phyloP scores from a whole-genome alignment of 768 basidiomycete genomes.

The Mycena capillaripes region DNA sequence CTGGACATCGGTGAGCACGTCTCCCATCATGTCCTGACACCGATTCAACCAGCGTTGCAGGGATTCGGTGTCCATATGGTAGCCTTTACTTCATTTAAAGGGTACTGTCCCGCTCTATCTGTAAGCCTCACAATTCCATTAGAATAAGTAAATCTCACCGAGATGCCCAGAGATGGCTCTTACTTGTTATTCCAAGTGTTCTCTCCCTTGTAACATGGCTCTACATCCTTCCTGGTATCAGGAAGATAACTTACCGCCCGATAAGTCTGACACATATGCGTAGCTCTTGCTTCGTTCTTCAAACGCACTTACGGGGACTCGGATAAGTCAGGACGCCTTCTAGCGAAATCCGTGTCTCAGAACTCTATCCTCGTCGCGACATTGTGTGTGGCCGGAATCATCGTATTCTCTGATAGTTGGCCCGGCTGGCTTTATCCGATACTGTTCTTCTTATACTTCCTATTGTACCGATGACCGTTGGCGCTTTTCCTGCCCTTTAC shows the following conservation, averaged over 20 bases:
- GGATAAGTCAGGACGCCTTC: neutral
- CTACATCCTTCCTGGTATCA: conserved; percentile 15
- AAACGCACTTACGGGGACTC: conserved; percentile 10
- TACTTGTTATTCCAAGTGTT: neutral
- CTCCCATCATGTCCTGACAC: too few species aligned
- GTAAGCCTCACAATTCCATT: neutral
- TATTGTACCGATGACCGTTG: conserved; percentile 15
- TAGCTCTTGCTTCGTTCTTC: conserved; percentile 6
- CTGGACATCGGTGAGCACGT: conserved; percentile 12
- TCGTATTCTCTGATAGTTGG: neutral
- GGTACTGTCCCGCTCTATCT: conserved; percentile 4
- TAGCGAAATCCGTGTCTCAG: conserved; percentile 1
- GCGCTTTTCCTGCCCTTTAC: conserved; percentile 22
- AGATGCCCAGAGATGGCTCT: conserved; percentile 11
- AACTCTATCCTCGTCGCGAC: conserved; percentile 23
- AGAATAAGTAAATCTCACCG: neutral
- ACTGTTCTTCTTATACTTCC: conserved; percentile 20
- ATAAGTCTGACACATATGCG: neutral
- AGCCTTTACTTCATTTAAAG: neutral
- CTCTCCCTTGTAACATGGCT: neutral
- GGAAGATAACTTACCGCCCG: neutral
- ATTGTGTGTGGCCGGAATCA: neutral
- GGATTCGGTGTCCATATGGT: conserved; percentile 5
- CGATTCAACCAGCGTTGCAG: neutral
- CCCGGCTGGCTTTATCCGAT: neutral